Evolutionary conservation across 2,329 filamentous ascomycete species (phyloP).

Genomic region (Colletotrichum sansevieriae): DNA sequence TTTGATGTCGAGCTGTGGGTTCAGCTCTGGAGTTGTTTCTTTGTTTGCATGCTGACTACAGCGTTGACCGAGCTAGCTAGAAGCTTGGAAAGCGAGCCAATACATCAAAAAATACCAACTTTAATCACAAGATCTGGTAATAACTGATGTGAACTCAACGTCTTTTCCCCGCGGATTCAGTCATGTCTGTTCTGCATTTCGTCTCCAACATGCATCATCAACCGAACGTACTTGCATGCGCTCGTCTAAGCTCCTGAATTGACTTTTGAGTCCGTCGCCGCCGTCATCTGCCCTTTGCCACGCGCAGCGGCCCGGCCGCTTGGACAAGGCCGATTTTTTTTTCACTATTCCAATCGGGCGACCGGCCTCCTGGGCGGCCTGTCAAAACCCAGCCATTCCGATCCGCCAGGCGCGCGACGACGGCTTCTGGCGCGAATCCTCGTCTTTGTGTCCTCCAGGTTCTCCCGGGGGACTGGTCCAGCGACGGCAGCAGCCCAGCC

Average conservation of each 20-base stretch:
- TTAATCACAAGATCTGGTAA: not conserved
- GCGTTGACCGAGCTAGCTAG: not conserved
- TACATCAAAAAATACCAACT: conserved; percentile 7
- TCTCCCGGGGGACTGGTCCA: not conserved
- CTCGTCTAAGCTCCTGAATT: not conserved
- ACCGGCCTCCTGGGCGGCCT: not conserved
- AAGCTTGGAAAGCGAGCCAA: conserved; percentile 12
- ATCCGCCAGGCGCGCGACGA: too few relatives aligned
- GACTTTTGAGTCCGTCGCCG: conserved; percentile 5
- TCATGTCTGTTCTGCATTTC: not conserved
- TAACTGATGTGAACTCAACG: not conserved
- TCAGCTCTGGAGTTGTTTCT: conserved; percentile 18
- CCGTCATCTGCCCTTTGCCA: not conserved
- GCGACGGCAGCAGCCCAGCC: not conserved
- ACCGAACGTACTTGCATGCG: not conserved
- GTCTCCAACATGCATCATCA: conserved; percentile 3
- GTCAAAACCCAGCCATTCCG: too few relatives aligned
- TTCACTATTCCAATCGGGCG: not conserved
- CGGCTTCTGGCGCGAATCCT: too few relatives aligned
- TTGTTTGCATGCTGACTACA: conserved; percentile 8
- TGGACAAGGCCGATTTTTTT: not conserved
- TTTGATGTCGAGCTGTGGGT: conserved; percentile 20
- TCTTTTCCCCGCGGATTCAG: not conserved
- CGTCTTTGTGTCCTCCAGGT: not conserved
- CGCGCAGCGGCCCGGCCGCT: conserved; percentile 6